Evolutionary conservation across 2,329 filamentous ascomycete species (phyloP).

Genomic region (Pestalotiopsis sp.): DNA sequence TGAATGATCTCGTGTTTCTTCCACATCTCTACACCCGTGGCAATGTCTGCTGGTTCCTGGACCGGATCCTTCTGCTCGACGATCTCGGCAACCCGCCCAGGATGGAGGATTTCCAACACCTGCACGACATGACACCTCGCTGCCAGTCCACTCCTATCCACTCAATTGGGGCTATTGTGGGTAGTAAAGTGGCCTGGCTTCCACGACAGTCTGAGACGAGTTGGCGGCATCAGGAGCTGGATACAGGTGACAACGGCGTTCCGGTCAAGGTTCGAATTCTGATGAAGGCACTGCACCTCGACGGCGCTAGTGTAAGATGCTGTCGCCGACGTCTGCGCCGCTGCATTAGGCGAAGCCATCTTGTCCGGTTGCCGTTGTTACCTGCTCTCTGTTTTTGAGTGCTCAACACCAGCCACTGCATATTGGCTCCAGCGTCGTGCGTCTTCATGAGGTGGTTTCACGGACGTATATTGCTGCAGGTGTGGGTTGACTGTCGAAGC

Average conservation of each 20-base stretch:
- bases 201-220: background rate
- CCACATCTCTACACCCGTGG: background rate
- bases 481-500: background rate
- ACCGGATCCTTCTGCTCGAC: background rate
- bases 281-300: conserved; percentile 5
- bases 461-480: background rate
- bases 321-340: background rate
- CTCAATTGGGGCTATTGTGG: background rate
- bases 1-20: background rate
- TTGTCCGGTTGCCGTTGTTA: background rate
- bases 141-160: background rate
- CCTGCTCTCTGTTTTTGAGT: background rate
- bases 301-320: conserved; percentile 1
- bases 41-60: background rate
- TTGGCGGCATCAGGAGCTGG: background rate
- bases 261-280: background rate
- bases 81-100: background rate
- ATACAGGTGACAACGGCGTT: background rate
- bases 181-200: background rate
- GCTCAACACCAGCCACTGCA: background rate
- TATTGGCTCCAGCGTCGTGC: background rate
- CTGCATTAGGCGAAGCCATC: background rate
- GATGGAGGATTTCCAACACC: background rate
- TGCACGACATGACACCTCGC: background rate
- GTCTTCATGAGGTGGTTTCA: background rate